Percentiles rank a stretch among this genome's conserved stretches.
Evolutionary conservation across 768 basidiomycete genomes (phyloP).

Genomic region (Wakefieldia striispora): DNA sequence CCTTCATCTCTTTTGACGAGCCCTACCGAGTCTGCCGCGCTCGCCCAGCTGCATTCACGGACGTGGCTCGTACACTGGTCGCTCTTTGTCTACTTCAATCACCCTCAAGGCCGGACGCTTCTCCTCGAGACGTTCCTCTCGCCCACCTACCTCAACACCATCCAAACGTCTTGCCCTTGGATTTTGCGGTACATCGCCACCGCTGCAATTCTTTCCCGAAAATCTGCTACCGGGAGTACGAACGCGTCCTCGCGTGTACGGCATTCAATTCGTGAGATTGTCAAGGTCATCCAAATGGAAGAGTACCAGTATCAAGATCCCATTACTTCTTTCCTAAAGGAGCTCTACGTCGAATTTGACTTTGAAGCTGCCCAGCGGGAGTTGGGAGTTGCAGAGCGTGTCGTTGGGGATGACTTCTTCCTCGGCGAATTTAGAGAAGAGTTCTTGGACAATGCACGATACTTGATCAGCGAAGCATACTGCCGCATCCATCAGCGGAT

Average conservation of each 20-base stretch:
- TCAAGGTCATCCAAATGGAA: slow-evolving; percentile 92
- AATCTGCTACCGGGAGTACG: slow-evolving; percentile 52
- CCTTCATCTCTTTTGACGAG: slow-evolving; percentile 47
- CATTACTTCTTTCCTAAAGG: slow-evolving; percentile 88
- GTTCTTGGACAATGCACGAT: slow-evolving; percentile 95
- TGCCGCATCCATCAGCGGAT: slow-evolving; percentile 95
- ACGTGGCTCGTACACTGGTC: slow-evolving; percentile 99
- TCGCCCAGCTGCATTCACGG: slow-evolving; percentile 87
- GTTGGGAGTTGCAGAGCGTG: slow-evolving; percentile 71
- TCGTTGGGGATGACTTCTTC: slow-evolving; percentile 94
- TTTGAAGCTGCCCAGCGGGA: slow-evolving; percentile 92
- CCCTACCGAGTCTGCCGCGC: slow-evolving; percentile 60
- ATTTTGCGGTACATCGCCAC: slow-evolving; percentile 91
- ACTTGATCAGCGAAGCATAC: slow-evolving; percentile 95
- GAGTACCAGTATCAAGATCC: slow-evolving; percentile 97
- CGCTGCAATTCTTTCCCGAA: slow-evolving; percentile 89
- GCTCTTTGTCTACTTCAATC: slow-evolving; percentile 98
- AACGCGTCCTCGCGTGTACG: slow-evolving; percentile 70
- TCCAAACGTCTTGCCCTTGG: slow-evolving; percentile 95
- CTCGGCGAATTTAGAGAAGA: slow-evolving; percentile 86
- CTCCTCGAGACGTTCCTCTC: slow-evolving; percentile 96
- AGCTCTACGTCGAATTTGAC: slow-evolving; percentile 93
- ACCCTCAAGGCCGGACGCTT: slow-evolving; percentile 84
- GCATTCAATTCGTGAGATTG: slow-evolving; percentile 86
- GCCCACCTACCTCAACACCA: slow-evolving; percentile 96